Conservation (phyloP, 2,329 filamentous ascomycete genomes). For the Ceratocystis ficicola region DNA sequence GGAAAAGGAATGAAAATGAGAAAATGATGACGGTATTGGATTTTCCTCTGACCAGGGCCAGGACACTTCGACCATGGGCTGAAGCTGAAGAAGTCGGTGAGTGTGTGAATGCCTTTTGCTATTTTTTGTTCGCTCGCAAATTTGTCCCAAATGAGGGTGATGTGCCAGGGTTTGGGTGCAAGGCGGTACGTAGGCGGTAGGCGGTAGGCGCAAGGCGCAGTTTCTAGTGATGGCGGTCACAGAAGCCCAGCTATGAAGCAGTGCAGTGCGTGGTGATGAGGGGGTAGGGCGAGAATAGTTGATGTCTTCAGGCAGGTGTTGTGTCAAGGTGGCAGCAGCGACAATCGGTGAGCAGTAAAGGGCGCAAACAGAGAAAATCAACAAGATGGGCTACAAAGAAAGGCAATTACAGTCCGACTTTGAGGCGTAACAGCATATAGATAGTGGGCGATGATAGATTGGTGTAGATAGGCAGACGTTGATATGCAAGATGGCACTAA, state of each 20-base stretch:
- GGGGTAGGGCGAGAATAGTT: not conserved
- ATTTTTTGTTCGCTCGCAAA: not conserved
- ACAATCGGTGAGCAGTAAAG: not conserved
- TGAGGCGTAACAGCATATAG: not conserved
- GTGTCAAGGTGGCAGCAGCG: not conserved
- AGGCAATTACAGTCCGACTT: not conserved
- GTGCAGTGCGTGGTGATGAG: not conserved
- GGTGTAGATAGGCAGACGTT: not conserved
- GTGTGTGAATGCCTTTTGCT: not conserved
- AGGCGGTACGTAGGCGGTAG: not conserved
- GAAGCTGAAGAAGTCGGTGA: conserved; percentile 5
- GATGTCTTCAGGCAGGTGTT: not conserved
- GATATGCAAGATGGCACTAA: too few relatives aligned
- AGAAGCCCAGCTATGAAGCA: not conserved
- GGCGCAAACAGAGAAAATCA: not conserved
- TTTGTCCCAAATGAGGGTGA: not conserved
- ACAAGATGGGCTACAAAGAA: not conserved
- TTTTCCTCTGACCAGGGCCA: not conserved
- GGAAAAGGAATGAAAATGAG: not conserved
- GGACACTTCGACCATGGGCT: not conserved
- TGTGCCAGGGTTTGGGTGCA: not conserved
- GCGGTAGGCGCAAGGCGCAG: too few relatives aligned
- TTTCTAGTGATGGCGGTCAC: not conserved
- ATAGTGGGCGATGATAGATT: not conserved
- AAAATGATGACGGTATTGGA: not conserved